Evolutionary conservation across 805 yeast species (phyloP), one percentile per base, ranked within the genome.

Genomic region (Saturnispora bothae): DNA sequence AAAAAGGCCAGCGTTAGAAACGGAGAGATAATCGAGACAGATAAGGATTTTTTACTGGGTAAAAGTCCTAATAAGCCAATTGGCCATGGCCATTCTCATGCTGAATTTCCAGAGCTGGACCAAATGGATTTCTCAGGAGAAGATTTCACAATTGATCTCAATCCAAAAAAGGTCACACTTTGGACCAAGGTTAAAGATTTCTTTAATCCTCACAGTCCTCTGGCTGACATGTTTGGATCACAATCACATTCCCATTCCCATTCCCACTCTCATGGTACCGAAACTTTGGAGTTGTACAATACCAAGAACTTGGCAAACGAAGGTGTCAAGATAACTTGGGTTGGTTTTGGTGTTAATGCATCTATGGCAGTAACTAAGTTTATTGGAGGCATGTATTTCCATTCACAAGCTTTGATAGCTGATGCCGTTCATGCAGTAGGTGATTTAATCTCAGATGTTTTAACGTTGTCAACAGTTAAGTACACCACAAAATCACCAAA

Each of bases 351-450:
- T 21, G 84, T 83, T 31, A 92, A 92, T 54, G 74, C 84, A 10
- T 76, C 82, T 12, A 78, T 92, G 79, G 96, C 95, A 0, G 64
- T 73, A 2, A 78, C 88, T 23, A 92, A 92, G 57, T 88, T 86
- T 20, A 59, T 76, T 17, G 97, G 97, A 22, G 98, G 98, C 6
- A 66, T 84, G 14, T 76, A 76, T 28, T 92, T 92, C 70, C 95
- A 92, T 57, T 92, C 98, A 0, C 96, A 88, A 56, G 88, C 96
- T 2, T 69, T 92, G 40, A 56, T 88, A 35, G 98, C 98, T 1
- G 98, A 92, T 59, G 88, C 96, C 1, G 78, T 86, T 21, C 98
- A 92, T 61, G 89, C 97, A 0, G 68, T 84, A 16, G 78, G 94
- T 33, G 98, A 92, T 59, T 66, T 89, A 63, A 71, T 92, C 13